Evolutionary conservation across 306 rosid genomes (phyloP).

Genomic region (Pterocarpus santalinus): DNA sequence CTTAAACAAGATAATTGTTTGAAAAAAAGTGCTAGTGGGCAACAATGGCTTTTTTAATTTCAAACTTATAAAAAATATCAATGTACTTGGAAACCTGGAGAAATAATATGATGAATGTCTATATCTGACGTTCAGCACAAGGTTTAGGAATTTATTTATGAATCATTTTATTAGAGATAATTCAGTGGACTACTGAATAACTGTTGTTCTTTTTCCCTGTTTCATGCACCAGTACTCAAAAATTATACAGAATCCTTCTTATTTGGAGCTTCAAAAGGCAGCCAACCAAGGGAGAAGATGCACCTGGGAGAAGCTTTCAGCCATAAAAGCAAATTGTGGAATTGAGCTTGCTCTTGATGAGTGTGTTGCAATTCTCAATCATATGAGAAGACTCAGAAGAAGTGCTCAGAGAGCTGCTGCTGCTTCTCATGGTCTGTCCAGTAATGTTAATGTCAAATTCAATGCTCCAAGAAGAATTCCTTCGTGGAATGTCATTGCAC

Average conservation of each 20-base stretch:
- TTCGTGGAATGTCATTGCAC: slow-evolving; percentile 93
- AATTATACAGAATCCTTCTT: slow-evolving; percentile 92
- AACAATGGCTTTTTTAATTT: too few species aligned
- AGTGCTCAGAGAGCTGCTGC: slow-evolving; percentile 81
- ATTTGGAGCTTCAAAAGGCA: slow-evolving; percentile 93
- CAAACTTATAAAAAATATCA: slow-evolving; percentile 2
- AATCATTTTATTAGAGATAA: slow-evolving; percentile 11
- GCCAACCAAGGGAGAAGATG: slow-evolving; percentile 96
- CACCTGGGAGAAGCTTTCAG: slow-evolving; percentile 98
- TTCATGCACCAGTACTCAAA: slow-evolving; percentile 74
- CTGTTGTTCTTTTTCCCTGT: slow-evolving; percentile 7
- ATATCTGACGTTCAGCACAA: slow-evolving; percentile 10
- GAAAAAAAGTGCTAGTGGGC: neutral
- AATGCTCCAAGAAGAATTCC: slow-evolving; percentile 90
- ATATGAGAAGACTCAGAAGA: slow-evolving; percentile 84
- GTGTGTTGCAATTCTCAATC: slow-evolving; percentile 88
- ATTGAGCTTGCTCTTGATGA: slow-evolving; percentile 94
- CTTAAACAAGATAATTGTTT: too few species aligned
- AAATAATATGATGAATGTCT: neutral
- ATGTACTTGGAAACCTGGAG: neutral
- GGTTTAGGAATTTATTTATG: slow-evolving; percentile 1
- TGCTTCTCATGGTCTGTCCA: slow-evolving; percentile 68
- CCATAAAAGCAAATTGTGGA: slow-evolving; percentile 94
- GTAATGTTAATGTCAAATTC: slow-evolving; percentile 53
- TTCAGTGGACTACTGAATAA: slow-evolving; percentile 38